Conservation (phyloP, 2,329 filamentous ascomycete genomes). For the Trichoderma arundinaceum region DNA sequence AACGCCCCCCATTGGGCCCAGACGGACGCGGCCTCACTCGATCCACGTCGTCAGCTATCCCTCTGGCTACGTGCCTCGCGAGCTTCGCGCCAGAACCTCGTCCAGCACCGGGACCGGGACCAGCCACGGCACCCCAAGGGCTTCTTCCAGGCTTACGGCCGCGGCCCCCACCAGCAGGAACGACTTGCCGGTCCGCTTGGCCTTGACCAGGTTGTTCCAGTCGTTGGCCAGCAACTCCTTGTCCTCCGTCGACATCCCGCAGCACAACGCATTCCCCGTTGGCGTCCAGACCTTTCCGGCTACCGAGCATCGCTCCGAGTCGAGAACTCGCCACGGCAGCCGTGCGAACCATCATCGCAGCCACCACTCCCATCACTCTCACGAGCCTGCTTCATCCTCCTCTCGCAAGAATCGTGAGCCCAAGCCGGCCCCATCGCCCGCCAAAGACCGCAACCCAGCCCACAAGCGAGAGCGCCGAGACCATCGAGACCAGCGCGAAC, state of each 20-base stretch:
- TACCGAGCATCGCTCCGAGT: conserved; percentile 15
- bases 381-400: conserved; percentile 10
- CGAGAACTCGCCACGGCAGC: conserved; percentile 25
- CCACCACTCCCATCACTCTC: conserved; percentile 15
- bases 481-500: not conserved
- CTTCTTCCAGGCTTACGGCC: conserved; percentile 21
- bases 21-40: conserved; percentile 48
- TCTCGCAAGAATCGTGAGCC: conserved; percentile 16
- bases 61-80: conserved; percentile 52
- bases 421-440: not conserved
- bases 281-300: conserved; percentile 24
- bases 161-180: conserved; percentile 6
- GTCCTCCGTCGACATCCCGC: conserved; percentile 27
- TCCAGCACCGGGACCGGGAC: conserved; percentile 4
- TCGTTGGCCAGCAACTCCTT: conserved; percentile 28
- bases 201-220: conserved; percentile 24
- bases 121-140: conserved; percentile 5
- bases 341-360: conserved; percentile 5
- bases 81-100: conserved; percentile 44
- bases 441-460: conserved; percentile 14
- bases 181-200: conserved; percentile 25
- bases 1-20: conserved; percentile 48
- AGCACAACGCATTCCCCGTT: conserved; percentile 26
- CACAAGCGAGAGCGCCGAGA: conserved; percentile 19
- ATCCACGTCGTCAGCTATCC: conserved; percentile 53